phyloP scores from a whole-genome alignment of 768 basidiomycete genomes.

The Mycena sanguinolenta region DNA sequence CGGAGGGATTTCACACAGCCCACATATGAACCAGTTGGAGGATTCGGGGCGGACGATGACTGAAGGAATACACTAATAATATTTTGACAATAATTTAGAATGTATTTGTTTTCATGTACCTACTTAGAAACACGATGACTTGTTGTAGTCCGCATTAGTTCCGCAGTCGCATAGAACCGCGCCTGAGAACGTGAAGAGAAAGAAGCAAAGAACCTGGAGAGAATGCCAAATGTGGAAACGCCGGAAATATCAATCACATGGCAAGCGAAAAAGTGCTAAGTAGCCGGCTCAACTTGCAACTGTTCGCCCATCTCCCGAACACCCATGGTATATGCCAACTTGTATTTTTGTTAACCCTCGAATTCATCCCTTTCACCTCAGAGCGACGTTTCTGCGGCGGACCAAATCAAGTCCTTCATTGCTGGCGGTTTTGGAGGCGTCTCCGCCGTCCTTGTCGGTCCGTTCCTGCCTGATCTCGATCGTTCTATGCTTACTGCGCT shows the following conservation, averaged over 20 bases:
- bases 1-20: conserved; percentile 82
- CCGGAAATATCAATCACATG: conserved; percentile 19
- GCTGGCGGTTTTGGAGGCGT: conserved; percentile 95
- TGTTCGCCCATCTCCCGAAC: not conserved
- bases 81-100: conserved; percentile 15
- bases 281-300: not conserved
- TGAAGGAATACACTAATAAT: conserved; percentile 27
- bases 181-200: not conserved
- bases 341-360: not conserved
- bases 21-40: conserved; percentile 92
- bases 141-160: conserved; percentile 2
- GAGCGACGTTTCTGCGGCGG: conserved; percentile 57
- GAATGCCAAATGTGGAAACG: not conserved
- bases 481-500: conserved; percentile 6
- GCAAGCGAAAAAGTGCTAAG: not conserved
- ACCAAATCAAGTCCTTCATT: conserved; percentile 85
- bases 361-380: not conserved
- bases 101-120: conserved; percentile 28
- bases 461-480: conserved; percentile 46
- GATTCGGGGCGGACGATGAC: conserved; percentile 71
- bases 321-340: conserved; percentile 2
- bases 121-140: conserved; percentile 10
- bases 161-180: not conserved
- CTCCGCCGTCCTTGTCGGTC: conserved; percentile 90
- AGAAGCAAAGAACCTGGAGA: not conserved